Conservation (phyloP, 1,284 basidiomycete species). For the Boletus semigastroideus region DNA sequence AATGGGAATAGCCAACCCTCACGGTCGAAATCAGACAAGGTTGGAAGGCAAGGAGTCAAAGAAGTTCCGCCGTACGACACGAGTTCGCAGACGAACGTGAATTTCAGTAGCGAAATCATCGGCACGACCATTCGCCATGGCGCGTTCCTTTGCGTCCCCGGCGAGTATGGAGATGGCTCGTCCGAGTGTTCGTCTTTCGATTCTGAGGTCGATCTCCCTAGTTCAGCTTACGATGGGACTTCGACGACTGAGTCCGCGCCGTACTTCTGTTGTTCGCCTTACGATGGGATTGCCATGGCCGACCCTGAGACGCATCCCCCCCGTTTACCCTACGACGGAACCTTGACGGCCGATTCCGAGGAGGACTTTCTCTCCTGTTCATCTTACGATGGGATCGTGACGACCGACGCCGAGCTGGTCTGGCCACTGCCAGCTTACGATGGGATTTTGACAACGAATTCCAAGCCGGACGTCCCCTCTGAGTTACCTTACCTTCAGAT, state of each 20-base stretch:
- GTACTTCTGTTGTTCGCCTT: not conserved
- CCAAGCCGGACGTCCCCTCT: too few species aligned
- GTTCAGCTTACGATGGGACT: not conserved
- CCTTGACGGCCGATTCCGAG: not conserved
- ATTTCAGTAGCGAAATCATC: slow-evolving; percentile 20
- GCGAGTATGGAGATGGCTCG: not conserved
- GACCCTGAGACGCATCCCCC: too few species aligned
- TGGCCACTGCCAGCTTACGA: too few species aligned
- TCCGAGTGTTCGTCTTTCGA: not conserved
- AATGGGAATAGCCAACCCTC: not conserved
- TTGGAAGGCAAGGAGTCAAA: not conserved
- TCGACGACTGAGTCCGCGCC: not conserved
- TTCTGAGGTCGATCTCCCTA: not conserved
- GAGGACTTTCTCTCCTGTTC: not conserved
- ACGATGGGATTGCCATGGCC: not conserved
- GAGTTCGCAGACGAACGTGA: slow-evolving; percentile 3
- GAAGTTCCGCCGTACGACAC: slow-evolving; percentile 22
- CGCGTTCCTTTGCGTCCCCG: slow-evolving; percentile 14
- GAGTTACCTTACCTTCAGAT: too few species aligned
- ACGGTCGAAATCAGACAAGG: not conserved
- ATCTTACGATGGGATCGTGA: slow-evolving; percentile 1
- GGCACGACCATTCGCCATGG: slow-evolving; percentile 12
- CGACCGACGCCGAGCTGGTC: not conserved
- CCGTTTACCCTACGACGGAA: not conserved
- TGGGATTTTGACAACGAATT: too few species aligned